A percentile compares a stretch with the other conserved stretches of the same genome.
phyloP scores from a whole-genome alignment of 1,139 yeast genomes.

The Yamadazyma mexicana region DNA sequence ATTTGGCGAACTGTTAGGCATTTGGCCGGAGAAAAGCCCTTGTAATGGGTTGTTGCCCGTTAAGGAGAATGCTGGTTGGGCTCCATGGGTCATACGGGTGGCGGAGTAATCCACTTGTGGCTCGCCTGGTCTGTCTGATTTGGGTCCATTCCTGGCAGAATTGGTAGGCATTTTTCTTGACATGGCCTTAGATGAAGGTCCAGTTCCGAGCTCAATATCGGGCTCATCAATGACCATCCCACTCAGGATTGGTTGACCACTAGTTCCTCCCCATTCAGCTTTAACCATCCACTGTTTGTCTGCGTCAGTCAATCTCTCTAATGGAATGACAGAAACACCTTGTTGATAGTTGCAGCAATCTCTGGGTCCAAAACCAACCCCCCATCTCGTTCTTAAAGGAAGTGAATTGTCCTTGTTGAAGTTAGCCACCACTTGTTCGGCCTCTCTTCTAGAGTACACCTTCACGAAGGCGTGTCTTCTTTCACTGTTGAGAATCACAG shows the following conservation, averaged over 20 bases:
- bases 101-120: conserved; percentile 42
- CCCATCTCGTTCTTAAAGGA: conserved; percentile 90
- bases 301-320: conserved; percentile 87
- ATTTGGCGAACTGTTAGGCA: conserved; percentile 17
- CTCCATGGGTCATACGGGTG: conserved; percentile 26
- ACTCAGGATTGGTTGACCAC: conserved; percentile 78
- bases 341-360: conserved; percentile 95
- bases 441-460: conserved; percentile 93
- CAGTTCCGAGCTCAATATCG: conserved; percentile 93
- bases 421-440: conserved; percentile 70
- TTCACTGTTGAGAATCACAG: conserved; percentile 81
- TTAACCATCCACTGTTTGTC: conserved; percentile 85
- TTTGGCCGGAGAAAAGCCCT: conserved; percentile 36
- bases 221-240: conserved; percentile 95
- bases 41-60: conserved; percentile 49
- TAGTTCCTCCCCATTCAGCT: conserved; percentile 98
- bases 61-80: conserved; percentile 37
- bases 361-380: conserved; percentile 98
- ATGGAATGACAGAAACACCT: conserved; percentile 85
- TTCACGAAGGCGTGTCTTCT: conserved; percentile 95
- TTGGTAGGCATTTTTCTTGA: conserved; percentile 86
- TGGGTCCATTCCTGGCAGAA: conserved; percentile 83
- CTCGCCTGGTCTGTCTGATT: conserved; percentile 70
- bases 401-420: conserved; percentile 51
- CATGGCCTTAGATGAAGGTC: conserved; percentile 90